Percentiles rank a stretch among this genome's conserved stretches.
phyloP scores from a whole-genome alignment of 108 stramenopile genomes.

The Mediolabrus comicus region DNA sequence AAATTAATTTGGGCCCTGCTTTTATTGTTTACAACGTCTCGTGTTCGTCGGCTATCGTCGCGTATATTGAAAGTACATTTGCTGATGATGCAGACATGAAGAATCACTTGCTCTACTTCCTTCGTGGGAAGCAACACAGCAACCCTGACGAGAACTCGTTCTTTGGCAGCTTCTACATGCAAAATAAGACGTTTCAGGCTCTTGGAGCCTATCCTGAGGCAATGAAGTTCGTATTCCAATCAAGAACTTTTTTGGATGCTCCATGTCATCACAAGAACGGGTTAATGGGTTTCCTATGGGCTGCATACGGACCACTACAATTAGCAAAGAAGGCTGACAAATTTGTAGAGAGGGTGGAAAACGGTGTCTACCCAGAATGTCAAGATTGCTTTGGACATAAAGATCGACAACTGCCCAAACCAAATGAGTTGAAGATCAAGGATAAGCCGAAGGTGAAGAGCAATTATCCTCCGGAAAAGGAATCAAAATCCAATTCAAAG shows the following conservation, averaged over 20 bases:
- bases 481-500: no score
- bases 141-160: background rate
- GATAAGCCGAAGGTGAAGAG: constrained; percentile 7
- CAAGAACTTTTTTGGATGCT: constrained; percentile 5
- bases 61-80: constrained; percentile 11
- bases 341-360: constrained; percentile 11
- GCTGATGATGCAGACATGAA: constrained; percentile 7
- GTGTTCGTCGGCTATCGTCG: constrained; percentile 6
- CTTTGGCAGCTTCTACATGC: background rate
- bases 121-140: background rate
- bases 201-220: constrained; percentile 1
- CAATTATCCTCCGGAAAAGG: constrained; percentile 6
- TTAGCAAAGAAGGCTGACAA: constrained; percentile 2
- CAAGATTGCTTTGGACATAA: constrained; percentile 3
- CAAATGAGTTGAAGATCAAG: constrained; percentile 1
- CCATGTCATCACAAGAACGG: background rate
- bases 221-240: background rate
- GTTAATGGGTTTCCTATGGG: background rate
- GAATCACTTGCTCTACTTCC: constrained; percentile 1
- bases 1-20: background rate
- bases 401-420: background rate
- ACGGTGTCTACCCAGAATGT: constrained; percentile 1
- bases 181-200: background rate
- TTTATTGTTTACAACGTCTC: background rate
- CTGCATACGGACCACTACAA: background rate